These are phyloP conservation scores for Phytophthora tentaculata DNA, from an alignment of 352 stramenopile species.

Conservation along the genomic window DNA sequence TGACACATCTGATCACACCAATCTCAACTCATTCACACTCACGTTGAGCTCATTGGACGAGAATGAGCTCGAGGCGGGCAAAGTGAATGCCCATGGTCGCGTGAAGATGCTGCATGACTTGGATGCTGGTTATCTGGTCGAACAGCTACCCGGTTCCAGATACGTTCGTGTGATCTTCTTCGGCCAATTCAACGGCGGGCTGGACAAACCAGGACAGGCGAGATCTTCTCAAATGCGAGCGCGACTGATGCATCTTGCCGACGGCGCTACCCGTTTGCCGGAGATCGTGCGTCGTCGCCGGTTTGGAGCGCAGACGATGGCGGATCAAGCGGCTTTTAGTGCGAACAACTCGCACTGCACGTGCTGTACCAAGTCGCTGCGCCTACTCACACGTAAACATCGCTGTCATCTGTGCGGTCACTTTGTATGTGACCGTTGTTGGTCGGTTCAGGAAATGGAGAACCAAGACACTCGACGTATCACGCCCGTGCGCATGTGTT, in stretches of 20 bases:
- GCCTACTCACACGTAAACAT: slow-evolving; percentile 35
- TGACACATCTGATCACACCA: neutral
- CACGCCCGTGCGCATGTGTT: slow-evolving; percentile 48
- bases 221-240: slow-evolving; percentile 26
- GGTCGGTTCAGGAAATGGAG: slow-evolving; percentile 37
- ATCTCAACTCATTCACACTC: slow-evolving; percentile 38
- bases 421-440: slow-evolving; percentile 40
- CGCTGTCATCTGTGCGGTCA: slow-evolving; percentile 40
- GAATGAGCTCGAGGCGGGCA: slow-evolving; percentile 38
- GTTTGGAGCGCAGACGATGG: slow-evolving; percentile 36
- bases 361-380: slow-evolving; percentile 40
- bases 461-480: slow-evolving; percentile 22
- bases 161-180: slow-evolving; percentile 49
- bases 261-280: slow-evolving; percentile 33
- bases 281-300: slow-evolving; percentile 37
- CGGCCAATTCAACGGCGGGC: slow-evolving; percentile 26
- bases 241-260: slow-evolving; percentile 37
- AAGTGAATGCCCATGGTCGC: slow-evolving; percentile 29
- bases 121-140: slow-evolving; percentile 38
- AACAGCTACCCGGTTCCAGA: slow-evolving; percentile 31
- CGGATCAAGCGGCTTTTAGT: slow-evolving; percentile 22
- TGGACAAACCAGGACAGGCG: slow-evolving; percentile 7
- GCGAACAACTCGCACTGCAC: slow-evolving; percentile 37
- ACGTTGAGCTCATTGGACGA: slow-evolving; percentile 43
- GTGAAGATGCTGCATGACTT: slow-evolving; percentile 39